Base-by-base conservation (phyloP, 257 asterid species). In the Forsythia suspensa region DNA sequence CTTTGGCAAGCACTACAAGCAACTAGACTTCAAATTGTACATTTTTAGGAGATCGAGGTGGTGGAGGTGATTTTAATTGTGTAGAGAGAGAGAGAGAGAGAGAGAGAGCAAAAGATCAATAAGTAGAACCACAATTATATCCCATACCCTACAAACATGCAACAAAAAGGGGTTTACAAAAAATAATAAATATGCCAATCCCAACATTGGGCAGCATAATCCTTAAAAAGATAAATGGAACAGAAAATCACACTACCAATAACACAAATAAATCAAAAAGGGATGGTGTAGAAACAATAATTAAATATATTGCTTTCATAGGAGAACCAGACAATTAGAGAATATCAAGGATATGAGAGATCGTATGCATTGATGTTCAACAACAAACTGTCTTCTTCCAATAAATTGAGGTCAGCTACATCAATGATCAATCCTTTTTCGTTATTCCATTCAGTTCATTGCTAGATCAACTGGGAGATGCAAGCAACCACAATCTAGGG, bases 211-310 rank as follows among this genome's bases (percentile, higher is more conserved):
- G 70, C 61, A 81, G 57, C 48, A 70, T 55, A 13, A 43, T 42
- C 43, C 29, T 70, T 20, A 46, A 34, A 46, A 34, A 12, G 43
- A 70, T 29, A 52, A 67, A 46, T 12, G 55, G 24, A n/a, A 72
- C 8, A n/a, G 36, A 12, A 37, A 39, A 67, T 41, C 63, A 41
- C 77, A 75, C 37, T 42, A 59, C 59, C 39, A 78, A 48, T 48
- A 55, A 51, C 59, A 52, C 61, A 55, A 5, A 18, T 40, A n/a
- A 42, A 46, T 40, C 24, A 39, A 65, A 61, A 40, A 46, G 15
- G 66, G 70, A n/a, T 61, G 74, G 15, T 72, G 77, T 69, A 43
- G 68, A 57, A 18, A 68, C 43, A n/a, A 55, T 71, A 44, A 57
- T 18, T 51, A 66, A 78, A 61, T 39, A 7, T 38, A 76, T n/a